These are phyloP conservation scores for Tolypocladium pustulatum DNA, from an alignment of 2,329 filamentous ascomycete genomes.

Conservation along the genomic window DNA sequence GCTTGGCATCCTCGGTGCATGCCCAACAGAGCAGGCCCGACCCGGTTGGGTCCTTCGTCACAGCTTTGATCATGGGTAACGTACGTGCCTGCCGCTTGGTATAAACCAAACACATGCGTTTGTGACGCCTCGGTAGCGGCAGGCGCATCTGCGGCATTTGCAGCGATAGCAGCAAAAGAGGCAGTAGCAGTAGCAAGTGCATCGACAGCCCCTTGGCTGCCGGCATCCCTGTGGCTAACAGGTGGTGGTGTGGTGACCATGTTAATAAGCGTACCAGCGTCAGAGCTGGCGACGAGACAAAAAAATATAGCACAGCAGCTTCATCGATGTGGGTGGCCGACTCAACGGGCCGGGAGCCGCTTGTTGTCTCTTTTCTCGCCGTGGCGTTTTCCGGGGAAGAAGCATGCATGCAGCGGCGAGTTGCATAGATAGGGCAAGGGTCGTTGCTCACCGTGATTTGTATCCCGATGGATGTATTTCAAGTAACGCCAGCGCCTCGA, in stretches of 20 bases:
- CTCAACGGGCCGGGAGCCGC: not conserved
- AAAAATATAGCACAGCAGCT: not conserved
- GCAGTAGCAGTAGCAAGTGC: not conserved
- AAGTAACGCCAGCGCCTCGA: not conserved
- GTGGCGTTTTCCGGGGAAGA: slow-evolving; percentile 7
- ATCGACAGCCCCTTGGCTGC: not conserved
- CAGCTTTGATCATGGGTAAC: not conserved
- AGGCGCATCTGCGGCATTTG: no score
- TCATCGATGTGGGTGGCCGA: not conserved
- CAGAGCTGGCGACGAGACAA: not conserved
- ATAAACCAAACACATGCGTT: not conserved
- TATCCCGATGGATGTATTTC: not conserved
- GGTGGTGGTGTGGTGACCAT: not conserved
- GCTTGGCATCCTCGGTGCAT: not conserved
- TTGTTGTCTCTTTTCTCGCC: slow-evolving; percentile 19
- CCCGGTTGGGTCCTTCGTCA: not conserved
- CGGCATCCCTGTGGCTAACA: not conserved
- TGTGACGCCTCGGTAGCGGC: not conserved
- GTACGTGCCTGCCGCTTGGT: not conserved
- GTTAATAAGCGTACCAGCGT: not conserved
- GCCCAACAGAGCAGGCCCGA: not conserved
- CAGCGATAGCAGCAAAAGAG: not conserved
- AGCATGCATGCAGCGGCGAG: slow-evolving; percentile 12
- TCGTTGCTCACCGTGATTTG: not conserved
- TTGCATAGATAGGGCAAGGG: not conserved